phyloP scores from a whole-genome alignment of 257 asterid genomes.

The Leptodermis oblonga region DNA sequence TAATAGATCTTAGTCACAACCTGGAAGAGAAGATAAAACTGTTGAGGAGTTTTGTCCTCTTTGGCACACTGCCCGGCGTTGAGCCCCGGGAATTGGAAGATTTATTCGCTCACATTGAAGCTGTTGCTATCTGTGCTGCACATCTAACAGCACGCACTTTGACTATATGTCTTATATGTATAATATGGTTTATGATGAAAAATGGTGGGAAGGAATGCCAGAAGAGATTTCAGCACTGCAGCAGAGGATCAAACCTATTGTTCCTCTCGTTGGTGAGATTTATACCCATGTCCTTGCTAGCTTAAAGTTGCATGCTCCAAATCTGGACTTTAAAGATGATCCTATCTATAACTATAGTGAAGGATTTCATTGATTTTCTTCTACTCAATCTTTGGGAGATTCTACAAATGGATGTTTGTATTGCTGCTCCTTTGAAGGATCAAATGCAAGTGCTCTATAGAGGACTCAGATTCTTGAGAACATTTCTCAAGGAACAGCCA shows the following conservation, averaged over 20 bases:
- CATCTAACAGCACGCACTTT: background rate
- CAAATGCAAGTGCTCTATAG: background rate
- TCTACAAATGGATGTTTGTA: background rate
- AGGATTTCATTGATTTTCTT: conserved; percentile 12
- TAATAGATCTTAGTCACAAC: background rate
- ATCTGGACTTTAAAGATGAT: background rate
- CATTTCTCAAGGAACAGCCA: background rate
- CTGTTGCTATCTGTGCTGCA: background rate
- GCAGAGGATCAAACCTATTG: conserved; percentile 1
- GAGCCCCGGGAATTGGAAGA: background rate
- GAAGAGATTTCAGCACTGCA: background rate
- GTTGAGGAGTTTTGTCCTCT: background rate
- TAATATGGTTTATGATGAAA: background rate
- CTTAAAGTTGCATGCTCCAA: background rate
- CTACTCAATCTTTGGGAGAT: background rate
- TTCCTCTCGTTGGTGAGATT: background rate
- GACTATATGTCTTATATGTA: conserved; percentile 2
- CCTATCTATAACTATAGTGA: background rate
- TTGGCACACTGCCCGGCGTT: background rate
- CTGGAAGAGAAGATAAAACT: background rate
- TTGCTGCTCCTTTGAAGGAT: background rate
- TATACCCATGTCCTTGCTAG: background rate
- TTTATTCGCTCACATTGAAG: background rate
- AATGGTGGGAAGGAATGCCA: conserved; percentile 5
- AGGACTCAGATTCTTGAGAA: conserved; percentile 6